Evolutionary conservation across 2,329 filamentous ascomycete species (phyloP).

Genomic region (Apiospora rasikravindrae): DNA sequence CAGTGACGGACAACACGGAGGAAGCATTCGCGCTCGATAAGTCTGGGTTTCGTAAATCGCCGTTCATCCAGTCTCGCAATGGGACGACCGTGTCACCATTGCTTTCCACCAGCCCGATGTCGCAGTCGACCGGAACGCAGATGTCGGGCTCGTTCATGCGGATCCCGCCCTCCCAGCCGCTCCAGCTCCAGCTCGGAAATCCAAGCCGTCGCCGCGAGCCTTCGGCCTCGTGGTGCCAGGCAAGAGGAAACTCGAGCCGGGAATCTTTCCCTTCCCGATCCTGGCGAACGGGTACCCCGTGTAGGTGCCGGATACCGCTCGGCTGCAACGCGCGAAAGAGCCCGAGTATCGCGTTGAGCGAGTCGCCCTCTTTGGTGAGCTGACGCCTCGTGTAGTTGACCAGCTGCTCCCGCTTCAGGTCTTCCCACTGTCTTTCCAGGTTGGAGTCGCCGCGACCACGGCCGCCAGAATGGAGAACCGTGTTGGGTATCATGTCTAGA

Average conservation of each 20-base stretch:
- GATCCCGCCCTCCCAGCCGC: neutral
- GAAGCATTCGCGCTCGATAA: neutral
- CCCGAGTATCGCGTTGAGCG: slow-evolving; percentile 4
- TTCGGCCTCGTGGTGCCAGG: slow-evolving; percentile 4
- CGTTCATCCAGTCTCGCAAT: neutral
- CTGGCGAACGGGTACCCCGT: neutral
- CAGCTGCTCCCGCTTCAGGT: neutral
- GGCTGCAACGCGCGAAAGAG: slow-evolving; percentile 4
- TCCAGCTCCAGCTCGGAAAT: slow-evolving; percentile 13
- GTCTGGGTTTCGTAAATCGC: neutral
- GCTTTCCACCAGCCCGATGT: neutral
- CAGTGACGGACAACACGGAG: neutral
- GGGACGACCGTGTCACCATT: neutral
- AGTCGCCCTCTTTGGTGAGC: neutral
- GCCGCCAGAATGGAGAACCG: neutral
- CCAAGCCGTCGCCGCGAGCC: neutral
- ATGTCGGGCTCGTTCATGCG: neutral
- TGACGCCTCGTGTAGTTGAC: slow-evolving; percentile 3
- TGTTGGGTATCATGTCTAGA: neutral
- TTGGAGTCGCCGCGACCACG: too few species aligned
- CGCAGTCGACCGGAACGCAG: neutral
- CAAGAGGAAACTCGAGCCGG: neutral
- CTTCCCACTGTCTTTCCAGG: neutral
- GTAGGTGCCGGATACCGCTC: neutral
- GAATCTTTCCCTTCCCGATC: neutral